Evolutionary conservation across 345 rosid genomes (phyloP), one percentile per base, ranked within the genome.

Genomic region (Acer saccharum): DNA sequence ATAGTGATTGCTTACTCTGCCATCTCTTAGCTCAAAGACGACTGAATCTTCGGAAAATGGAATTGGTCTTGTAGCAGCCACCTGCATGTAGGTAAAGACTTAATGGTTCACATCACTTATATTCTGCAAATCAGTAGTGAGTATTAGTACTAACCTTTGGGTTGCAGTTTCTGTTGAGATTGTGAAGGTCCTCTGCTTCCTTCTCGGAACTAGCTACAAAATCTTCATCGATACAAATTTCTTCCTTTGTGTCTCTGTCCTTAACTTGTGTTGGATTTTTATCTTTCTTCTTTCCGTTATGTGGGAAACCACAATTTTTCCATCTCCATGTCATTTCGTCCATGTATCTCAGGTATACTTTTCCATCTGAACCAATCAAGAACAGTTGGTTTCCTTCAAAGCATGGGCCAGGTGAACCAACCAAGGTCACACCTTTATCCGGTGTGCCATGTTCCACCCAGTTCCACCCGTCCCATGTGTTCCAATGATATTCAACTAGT

Each of bases 381-480:
- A 91, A 79, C 65, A 91, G 78, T 68, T 84, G 87, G 43, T 84
- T 83, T 18, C 84, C 87, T 71, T 86, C 81, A 48, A 88, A 88
- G 81, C 89, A 89, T 5, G 93, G 93, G 46, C 95, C 86, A 0
- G 92, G 92, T n/a, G 93, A 77, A 66, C 89, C 79, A 55, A 84
- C 82, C 76, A 91, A 72, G 68, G 81, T 69, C 41, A 91, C 92
- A 29, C 85, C 89, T 80, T 71, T 87, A 44, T 76, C 76, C 7
- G 93, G 93, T 14, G 88, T 87, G 55, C 93, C 93, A 7, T 91
- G 93, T 75, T 89, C 93, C 65, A 87, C 81, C 93, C 93, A 91
- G 72, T 77, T 88, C 93, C 95, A 88, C 54, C 93, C 92, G 27
- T 88, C 92, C 70, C 78, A 83, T 2, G 80, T 4, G 69, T 85